A percentile compares a stretch with the other conserved stretches of the same genome.
Evolutionary conservation across 2,329 filamentous ascomycete genomes (phyloP).

Genomic region (Sphaerostilbella broomeana): DNA sequence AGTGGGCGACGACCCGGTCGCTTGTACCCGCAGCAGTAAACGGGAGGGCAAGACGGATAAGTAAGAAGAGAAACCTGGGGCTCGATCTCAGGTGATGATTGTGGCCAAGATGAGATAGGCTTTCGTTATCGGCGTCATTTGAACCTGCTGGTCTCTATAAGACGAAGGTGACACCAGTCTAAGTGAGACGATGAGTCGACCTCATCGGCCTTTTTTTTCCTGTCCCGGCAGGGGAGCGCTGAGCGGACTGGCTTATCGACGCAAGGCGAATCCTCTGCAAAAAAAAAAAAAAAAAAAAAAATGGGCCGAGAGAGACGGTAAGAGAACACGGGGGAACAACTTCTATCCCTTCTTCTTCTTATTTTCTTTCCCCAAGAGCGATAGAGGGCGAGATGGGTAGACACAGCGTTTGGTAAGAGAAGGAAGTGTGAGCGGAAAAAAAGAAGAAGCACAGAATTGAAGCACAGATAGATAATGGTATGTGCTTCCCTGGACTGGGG

Average conservation of each 20-base stretch:
- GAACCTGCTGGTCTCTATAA: too few relatives aligned
- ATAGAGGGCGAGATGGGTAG: neutral
- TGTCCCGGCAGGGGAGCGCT: neutral
- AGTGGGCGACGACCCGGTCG: constrained; percentile 13
- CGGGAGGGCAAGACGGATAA: constrained; percentile 9
- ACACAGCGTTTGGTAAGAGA: constrained; percentile 7
- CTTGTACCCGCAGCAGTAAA: constrained; percentile 9
- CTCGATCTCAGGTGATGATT: constrained; percentile 41
- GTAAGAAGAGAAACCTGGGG: constrained; percentile 3
- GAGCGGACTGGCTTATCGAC: constrained; percentile 7
- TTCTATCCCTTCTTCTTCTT: neutral
- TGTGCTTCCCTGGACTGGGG: constrained; percentile 15
- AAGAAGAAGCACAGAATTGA: constrained; percentile 5
- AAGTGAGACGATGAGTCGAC: neutral
- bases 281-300: too few relatives aligned
- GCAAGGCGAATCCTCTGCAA: neutral
- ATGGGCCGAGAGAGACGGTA: too few relatives aligned
- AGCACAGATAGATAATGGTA: constrained; percentile 10
- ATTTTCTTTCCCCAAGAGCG: constrained; percentile 8
- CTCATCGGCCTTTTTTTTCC: neutral
- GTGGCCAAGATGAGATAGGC: constrained; percentile 51
- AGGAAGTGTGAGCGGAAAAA: constrained; percentile 12
- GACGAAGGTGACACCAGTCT: constrained; percentile 14
- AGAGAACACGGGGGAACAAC: neutral
- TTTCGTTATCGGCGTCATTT: constrained; percentile 52